Base-by-base conservation (phyloP, 192 early-diverging fungal species). In the Gamsiella multidivaricata region DNA sequence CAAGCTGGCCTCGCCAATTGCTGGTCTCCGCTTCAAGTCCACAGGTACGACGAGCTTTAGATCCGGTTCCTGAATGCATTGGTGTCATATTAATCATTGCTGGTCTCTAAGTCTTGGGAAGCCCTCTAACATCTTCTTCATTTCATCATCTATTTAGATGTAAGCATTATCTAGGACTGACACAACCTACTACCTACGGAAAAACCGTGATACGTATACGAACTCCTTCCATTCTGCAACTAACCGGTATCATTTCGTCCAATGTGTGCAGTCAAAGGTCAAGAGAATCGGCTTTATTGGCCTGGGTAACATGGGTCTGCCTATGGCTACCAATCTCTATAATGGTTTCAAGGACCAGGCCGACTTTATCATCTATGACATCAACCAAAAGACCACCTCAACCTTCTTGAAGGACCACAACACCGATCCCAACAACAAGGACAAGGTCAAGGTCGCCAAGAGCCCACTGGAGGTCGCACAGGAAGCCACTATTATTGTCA, bases 291-390 rank as follows among this genome's bases (percentile, higher is more conserved):
- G 95, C 9, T 94, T 96, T 64, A 91, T 99, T 54, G 97, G 97
- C 3, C 86, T 99, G 18, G 97, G 97, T 10, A 91, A 93, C 75
- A 94, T 95, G 92, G 88, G 97, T 25, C 93, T 86, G 65, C 90
- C 91, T 58, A 99, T 99, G 97, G 95, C 97, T 61, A 84, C 81
- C 55, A 96, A 99, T 80, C 82, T 98, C 18, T 80, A 65, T 66
- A 67, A 70, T 22, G 84, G 84, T 60, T 53, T 80, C 15, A 90
- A 91, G 65, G 80, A 83, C 29, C 63, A 79, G 20, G 51, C 69
- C 11, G 80, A 86, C 18, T 88, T 97, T 33, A 70, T 93, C 54
- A 82, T 97, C 10, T 88, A 89, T 80, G 97, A 98, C 64, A 74
- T 87, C 51, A 88, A 91, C 74, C 54, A 82, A 46, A 65, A 33